Base-by-base conservation (phyloP, 257 asterid species). In the Jacaranda mimosifolia region DNA sequence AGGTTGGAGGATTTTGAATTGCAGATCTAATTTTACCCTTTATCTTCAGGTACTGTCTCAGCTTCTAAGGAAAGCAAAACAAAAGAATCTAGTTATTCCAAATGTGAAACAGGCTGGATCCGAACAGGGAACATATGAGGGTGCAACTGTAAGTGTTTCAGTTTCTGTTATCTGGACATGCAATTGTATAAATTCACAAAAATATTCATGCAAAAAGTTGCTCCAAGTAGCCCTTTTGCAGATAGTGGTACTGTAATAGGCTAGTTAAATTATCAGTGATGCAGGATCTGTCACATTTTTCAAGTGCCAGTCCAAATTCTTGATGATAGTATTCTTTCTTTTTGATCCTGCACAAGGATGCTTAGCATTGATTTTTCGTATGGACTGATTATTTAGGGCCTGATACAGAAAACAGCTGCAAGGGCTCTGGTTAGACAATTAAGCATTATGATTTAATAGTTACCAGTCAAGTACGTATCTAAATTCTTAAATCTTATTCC, bases 101-200 rank as follows among this genome's bases (percentile, higher is more conserved):
- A 95, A 95, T 90, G 97, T 70, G 59, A 95, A 93, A 81, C 99
- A 93, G 80, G 93, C 97, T 76, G 97, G 98, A 73, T 86, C 97
- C 12, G 97, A 91, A 80, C 98, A 91, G 84, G 99, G 99, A 86
- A 85, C 97, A 9, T 95, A 76, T 63, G 98, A 95, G 97, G 99
- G 99, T 72, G 99, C 99, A 73, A 95, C 98, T 80, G 99, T 95
- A 85, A 86, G 98, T 84, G 73, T 75, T 26, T 74, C 32, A 35
- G 14, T 63, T 75, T 57, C 42, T 69, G 43, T 75, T 75, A 84
- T 40, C 73, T 67, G 21, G 58, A 77, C 85, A 49, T 66, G 75
- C 70, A 64, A 51, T 56, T 60, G 4, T 46, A 40, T 75, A 36
- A 60, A 58, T 57, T 39, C 13, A 35, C 46, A 63, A 71, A 5